Evolutionary conservation across 805 yeast genomes (phyloP).

Genomic region (Candida fluviatilis): DNA sequence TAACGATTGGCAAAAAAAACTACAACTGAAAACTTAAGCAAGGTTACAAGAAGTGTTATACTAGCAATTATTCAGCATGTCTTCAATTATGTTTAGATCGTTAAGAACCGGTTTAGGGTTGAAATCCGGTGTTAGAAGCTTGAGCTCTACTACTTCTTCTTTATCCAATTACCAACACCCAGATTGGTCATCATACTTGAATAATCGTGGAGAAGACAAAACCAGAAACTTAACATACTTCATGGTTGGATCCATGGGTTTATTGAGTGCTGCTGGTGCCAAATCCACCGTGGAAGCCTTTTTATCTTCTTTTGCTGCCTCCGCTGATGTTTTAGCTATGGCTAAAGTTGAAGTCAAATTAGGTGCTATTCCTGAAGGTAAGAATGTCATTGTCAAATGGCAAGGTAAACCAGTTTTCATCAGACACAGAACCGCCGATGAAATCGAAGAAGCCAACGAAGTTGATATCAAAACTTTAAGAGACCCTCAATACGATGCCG

Average conservation of each 20-base stretch:
- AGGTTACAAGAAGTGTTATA: neutral
- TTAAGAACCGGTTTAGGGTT: slow-evolving; percentile 38
- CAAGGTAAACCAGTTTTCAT: slow-evolving; percentile 99
- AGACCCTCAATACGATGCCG: slow-evolving; percentile 91
- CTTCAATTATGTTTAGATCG: slow-evolving; percentile 44
- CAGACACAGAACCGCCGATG: slow-evolving; percentile 94
- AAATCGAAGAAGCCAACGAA: slow-evolving; percentile 89
- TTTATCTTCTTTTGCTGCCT: slow-evolving; percentile 90
- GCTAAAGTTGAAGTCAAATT: slow-evolving; percentile 98
- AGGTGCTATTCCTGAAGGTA: slow-evolving; percentile 92
- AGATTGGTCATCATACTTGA: slow-evolving; percentile 77
- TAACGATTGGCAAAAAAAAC: neutral
- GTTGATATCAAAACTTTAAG: slow-evolving; percentile 76
- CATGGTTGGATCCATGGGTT: slow-evolving; percentile 95
- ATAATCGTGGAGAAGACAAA: slow-evolving; percentile 65
- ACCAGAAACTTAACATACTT: slow-evolving; percentile 86
- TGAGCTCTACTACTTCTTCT: slow-evolving; percentile 48
- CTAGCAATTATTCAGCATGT: slow-evolving; percentile 16
- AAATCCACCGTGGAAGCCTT: slow-evolving; percentile 93
- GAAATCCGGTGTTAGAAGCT: slow-evolving; percentile 40
- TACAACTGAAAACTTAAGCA: neutral
- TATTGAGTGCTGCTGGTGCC: slow-evolving; percentile 89
- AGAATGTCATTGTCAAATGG: slow-evolving; percentile 98
- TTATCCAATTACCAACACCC: slow-evolving; percentile 88
- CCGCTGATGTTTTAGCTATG: slow-evolving; percentile 98